Base-by-base conservation (phyloP, 768 basidiomycete species). In the Boletus rufocinnamomeus region DNA sequence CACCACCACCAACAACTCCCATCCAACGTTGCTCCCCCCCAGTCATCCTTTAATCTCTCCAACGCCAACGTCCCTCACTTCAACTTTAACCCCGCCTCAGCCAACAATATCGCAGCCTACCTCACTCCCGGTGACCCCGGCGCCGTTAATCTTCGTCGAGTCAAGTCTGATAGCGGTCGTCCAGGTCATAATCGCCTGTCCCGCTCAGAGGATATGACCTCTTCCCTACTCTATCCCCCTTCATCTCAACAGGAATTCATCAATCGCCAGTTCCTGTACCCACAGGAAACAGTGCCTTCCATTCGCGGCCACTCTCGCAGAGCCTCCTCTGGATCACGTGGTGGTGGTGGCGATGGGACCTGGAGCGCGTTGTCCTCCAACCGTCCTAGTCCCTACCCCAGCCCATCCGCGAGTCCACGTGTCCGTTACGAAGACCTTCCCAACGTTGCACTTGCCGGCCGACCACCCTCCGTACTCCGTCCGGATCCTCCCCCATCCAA, bases 321-420 rank as follows among this genome's bases (percentile, higher is more conserved):
- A 47, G 72, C 76, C 52, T 75, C 73, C 13, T 77, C 76, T 25
- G 78, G 77, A 13, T 79, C 79, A 50, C 66, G 67, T 47, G 72
- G 63, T 40, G 72, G 63, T 40, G 69, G 65, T 44, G 72, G 52
- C 4, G 70, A 69, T 6, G 62, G 71, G 32, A 53, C 62, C 13
- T 74, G 75, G 73, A 74, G 76, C 30, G 74, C 69, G 13, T 56
- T 69, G 52, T 69, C 68, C 16, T 79, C 77, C 32, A 66, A 63
- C 41, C 77, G 86, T 2, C 72, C 82, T 2, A 84, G 79, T 50
- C 89, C 85, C 4, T 91, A 87, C 67, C 88, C 88, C 0, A 83
- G 81, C 46, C 88, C 88, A 19, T 83, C 84, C 38, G 86, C 85
- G 6, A 84, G 82, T 53, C 88, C 88, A 25, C 76, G 82, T 27